phyloP scores from a whole-genome alignment of 495 filamentous ascomycete genomes.

The Venustampulla echinocandica region DNA sequence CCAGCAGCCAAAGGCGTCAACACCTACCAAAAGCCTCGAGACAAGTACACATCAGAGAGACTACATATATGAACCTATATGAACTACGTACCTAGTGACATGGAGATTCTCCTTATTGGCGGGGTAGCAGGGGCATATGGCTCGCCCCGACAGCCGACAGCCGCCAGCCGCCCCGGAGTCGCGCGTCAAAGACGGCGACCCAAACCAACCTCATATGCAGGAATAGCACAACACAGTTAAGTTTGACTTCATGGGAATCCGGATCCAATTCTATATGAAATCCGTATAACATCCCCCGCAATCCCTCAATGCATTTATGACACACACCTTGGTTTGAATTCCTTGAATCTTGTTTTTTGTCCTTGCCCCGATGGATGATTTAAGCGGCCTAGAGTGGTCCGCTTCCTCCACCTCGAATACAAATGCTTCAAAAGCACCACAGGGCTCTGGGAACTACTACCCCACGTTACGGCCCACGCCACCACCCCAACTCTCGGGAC shows the following conservation, averaged over 20 bases:
- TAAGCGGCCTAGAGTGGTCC: conserved; percentile 45
- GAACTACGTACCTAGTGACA: too few relatives aligned
- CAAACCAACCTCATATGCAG: too few relatives aligned
- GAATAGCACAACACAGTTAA: too few relatives aligned
- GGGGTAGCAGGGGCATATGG: too few relatives aligned
- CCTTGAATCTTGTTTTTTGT: neutral
- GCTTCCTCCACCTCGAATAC: conserved; percentile 30
- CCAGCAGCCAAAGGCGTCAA: too few relatives aligned
- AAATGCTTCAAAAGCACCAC: conserved; percentile 24
- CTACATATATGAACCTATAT: too few relatives aligned
- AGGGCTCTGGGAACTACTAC: conserved; percentile 42
- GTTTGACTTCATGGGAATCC: neutral
- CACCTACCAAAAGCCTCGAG: too few relatives aligned
- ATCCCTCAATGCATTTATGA: conserved; percentile 15
- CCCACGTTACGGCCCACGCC: conserved; percentile 53
- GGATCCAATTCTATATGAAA: neutral
- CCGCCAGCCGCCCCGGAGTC: too few relatives aligned
- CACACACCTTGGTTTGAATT: neutral
- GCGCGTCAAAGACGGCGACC: too few relatives aligned
- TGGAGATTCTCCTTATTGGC: too few relatives aligned
- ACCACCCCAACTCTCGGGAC: conserved; percentile 40
- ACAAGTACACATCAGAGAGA: too few relatives aligned
- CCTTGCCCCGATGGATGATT: conserved; percentile 40
- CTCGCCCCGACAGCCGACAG: too few relatives aligned
- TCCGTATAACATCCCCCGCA: neutral